phyloP scores from a whole-genome alignment of 208 protist species.

The Willaertia magna region DNA sequence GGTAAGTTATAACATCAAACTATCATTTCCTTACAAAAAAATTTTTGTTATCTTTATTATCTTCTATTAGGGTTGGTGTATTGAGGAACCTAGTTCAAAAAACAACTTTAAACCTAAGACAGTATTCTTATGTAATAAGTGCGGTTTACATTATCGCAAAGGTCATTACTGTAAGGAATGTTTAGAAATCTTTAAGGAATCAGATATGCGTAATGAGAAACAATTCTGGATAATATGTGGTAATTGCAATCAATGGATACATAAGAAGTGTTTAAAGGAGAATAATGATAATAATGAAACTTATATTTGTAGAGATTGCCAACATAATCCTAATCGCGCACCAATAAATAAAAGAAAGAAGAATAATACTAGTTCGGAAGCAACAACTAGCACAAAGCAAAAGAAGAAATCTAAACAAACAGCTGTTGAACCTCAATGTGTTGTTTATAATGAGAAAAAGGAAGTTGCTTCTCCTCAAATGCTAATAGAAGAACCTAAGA shows the following conservation, averaged over 20 bases:
- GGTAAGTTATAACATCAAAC: neutral
- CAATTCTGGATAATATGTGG: neutral
- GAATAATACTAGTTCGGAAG: neutral
- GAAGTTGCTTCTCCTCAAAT: no score
- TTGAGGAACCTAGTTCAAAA: neutral
- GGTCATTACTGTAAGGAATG: neutral
- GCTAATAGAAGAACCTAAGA: neutral
- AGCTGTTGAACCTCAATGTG: no score
- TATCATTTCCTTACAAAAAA: no score
- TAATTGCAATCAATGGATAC: neutral
- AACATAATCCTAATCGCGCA: neutral
- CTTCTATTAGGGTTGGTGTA: neutral
- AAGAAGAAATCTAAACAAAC: neutral
- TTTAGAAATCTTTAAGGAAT: constrained; percentile 3
- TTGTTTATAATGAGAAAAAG: no score
- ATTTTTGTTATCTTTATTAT: neutral
- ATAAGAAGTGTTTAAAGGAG: neutral
- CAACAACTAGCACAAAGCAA: neutral
- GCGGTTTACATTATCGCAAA: neutral
- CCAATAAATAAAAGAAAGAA: neutral
- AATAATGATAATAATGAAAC: neutral
- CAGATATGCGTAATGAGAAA: neutral
- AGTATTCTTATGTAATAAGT: neutral
- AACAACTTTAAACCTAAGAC: neutral
- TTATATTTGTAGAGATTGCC: neutral